Percentiles rank a stretch among this genome's conserved stretches.
phyloP scores from a whole-genome alignment of 148 eudicot genomes.

The Fagopyrum homotropicum region DNA sequence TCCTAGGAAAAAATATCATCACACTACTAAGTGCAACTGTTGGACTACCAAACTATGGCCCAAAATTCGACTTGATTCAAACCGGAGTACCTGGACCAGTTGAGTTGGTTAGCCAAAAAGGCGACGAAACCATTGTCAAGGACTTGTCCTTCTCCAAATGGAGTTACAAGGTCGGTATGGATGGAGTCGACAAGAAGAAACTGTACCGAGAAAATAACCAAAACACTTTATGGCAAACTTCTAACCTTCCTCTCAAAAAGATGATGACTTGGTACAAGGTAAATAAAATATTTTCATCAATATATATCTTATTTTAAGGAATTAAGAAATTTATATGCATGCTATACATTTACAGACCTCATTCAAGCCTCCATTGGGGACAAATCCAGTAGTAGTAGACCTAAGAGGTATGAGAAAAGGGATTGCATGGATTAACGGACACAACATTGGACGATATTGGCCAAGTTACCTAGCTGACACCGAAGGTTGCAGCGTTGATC shows the following conservation, averaged over 20 bases:
- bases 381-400: slow-evolving; percentile 34
- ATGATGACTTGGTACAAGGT: slow-evolving; percentile 49
- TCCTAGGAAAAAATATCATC: slow-evolving; percentile 21
- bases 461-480: slow-evolving; percentile 9
- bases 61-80: slow-evolving; percentile 20
- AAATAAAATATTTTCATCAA: not conserved
- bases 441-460: slow-evolving; percentile 36
- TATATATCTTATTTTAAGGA: too few relatives aligned
- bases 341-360: slow-evolving; percentile 16
- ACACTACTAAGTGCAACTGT: slow-evolving; percentile 29
- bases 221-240: slow-evolving; percentile 13
- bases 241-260: slow-evolving; percentile 17
- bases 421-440: slow-evolving; percentile 35
- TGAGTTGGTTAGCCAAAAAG: slow-evolving; percentile 13
- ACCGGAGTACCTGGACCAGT: slow-evolving; percentile 27
- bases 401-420: slow-evolving; percentile 33
- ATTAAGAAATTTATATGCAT: not conserved
- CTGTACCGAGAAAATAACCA: not conserved
- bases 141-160: slow-evolving; percentile 23
- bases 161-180: slow-evolving; percentile 28
- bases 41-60: slow-evolving; percentile 36
- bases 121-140: slow-evolving; percentile 17
- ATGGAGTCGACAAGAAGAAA: slow-evolving; percentile 20
- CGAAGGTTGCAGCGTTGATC: not conserved
- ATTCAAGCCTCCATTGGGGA: slow-evolving; percentile 27